These are phyloP conservation scores for Mucor irregularis DNA, from an alignment of 371 early-diverging fungal genomes.

Conservation along the genomic window DNA sequence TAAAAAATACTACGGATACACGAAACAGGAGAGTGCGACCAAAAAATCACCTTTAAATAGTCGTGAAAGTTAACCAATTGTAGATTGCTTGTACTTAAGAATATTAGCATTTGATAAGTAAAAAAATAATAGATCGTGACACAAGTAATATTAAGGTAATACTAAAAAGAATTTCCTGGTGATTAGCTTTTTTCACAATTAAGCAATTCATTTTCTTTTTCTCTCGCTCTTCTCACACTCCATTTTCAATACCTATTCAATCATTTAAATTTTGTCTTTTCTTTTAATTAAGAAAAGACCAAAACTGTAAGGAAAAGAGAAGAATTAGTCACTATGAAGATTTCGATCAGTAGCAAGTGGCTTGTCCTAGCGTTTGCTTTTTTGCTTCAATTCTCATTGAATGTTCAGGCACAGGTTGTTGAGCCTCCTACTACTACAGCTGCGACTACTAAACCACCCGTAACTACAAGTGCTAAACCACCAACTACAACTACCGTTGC, in stretches of 20 bases:
- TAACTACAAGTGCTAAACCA: background rate
- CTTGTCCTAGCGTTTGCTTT: background rate
- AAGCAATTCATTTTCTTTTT: background rate
- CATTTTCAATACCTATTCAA: background rate
- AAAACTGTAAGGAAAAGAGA: background rate
- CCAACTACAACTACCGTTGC: background rate
- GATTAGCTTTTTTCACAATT: constrained; percentile 1
- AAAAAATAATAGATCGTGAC: constrained; percentile 1
- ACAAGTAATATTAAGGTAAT: constrained; percentile 20
- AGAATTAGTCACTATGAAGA: background rate
- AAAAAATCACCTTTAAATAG: background rate
- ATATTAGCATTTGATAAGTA: background rate
- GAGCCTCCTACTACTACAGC: background rate
- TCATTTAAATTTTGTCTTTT: background rate
- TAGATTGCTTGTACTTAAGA: background rate
- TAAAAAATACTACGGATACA: too few species aligned
- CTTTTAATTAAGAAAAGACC: background rate
- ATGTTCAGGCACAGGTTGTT: constrained; percentile 1
- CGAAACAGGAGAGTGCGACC: background rate
- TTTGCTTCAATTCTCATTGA: constrained; percentile 2
- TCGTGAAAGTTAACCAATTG: constrained; percentile 10
- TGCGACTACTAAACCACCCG: background rate
- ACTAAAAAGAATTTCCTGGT: constrained; percentile 1
- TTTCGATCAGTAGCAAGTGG: constrained; percentile 1
- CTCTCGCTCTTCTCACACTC: background rate